Evolutionary conservation across 495 filamentous ascomycete species (phyloP), one percentile per base, ranked within the genome.

Genomic region (Cercophora scortea): DNA sequence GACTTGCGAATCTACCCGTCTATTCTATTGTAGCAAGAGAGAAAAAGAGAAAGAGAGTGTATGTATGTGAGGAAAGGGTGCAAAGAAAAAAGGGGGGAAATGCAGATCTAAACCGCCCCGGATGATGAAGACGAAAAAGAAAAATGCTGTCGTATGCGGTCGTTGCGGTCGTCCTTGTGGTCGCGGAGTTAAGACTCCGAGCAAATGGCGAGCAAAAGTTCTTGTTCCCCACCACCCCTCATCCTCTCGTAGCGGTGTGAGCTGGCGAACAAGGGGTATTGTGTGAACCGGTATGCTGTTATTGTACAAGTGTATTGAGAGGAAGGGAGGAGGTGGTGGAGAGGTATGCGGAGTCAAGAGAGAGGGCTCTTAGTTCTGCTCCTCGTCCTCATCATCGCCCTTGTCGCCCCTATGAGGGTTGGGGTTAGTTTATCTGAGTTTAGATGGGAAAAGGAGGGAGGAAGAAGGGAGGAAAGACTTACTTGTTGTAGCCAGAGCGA

Each of bases 401-500:
- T 64, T 59, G 46, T 57, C 57, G 15, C 48, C 57, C 42, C 50
- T 70, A 70, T 65, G 74, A 4, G 3, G 17, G 68, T 13, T 5
- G 75, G 79, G 65, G 76, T 79, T 32, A 75, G 71, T 46, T 67
- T 65, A 34, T n/a, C 65, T 56, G 57, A 58, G 61, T 34, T 41
- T 49, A 33, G 42, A 42, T 47, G 50, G 16, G 16, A 40, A 13
- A 13, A 17, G 12, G 33, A 42, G 16, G 17, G 3, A 8, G 19
- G 6, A 13, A 9, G 18, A 43, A 39, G 38, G 42, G 38, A 9
- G 9, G 32, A 9, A 39, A 9, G 8, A 39, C 63, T 62, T 45
- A 67, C 66, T 67, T 71, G 67, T 73, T 74, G 69, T 74, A 74
- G 44, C 71, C 72, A 25, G 65, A 68, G 45, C 73, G 70, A 65